Percentiles rank a stretch among this genome's conserved stretches.
These are phyloP conservation scores for Elsinoe necatrix DNA, from an alignment of 2,329 filamentous ascomycete genomes.

Conservation along the genomic window DNA sequence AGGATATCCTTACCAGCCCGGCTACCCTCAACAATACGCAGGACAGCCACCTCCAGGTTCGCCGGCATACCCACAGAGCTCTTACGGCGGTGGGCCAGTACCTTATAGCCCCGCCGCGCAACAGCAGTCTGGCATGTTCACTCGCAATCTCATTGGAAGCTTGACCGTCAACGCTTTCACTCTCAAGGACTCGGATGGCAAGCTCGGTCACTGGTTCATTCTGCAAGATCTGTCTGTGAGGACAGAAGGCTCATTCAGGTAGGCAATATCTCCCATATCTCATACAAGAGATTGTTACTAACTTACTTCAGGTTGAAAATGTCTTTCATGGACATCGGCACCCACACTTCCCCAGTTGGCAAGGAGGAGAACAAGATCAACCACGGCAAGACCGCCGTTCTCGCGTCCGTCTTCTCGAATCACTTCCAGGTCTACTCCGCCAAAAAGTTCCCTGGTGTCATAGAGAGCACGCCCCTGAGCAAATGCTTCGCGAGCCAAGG, in stretches of 20 bases:
- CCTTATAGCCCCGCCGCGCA: constrained; percentile 13
- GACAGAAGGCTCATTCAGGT: constrained; percentile 87
- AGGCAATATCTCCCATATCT: too few species aligned
- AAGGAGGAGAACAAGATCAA: constrained; percentile 50
- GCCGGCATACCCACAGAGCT: constrained; percentile 15
- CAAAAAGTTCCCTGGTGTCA: constrained; percentile 97
- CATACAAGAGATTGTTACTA: too few species aligned
- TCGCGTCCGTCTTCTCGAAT: constrained; percentile 80
- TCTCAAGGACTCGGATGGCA: constrained; percentile 67
- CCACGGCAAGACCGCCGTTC: constrained; percentile 66
- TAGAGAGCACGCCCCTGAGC: constrained; percentile 83
- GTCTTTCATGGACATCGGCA: constrained; percentile 78
- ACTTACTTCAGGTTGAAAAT: constrained; percentile 57
- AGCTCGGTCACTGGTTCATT: constrained; percentile 92
- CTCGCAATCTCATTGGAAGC: constrained; percentile 87
- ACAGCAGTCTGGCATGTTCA: constrained; percentile 75
- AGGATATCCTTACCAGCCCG: constrained; percentile 3
- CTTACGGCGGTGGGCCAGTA: constrained; percentile 11
- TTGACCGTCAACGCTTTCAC: constrained; percentile 81
- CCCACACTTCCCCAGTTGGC: constrained; percentile 25
- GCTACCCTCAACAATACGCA: constrained; percentile 6
- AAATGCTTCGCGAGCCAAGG: constrained; percentile 89
- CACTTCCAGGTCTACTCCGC: constrained; percentile 90
- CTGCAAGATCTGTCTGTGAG: constrained; percentile 90
- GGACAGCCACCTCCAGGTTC: constrained; percentile 15